Evolutionary conservation across 345 rosid species (phyloP), one percentile per base, ranked within the genome.

Genomic region (Eucalyptus virginea): DNA sequence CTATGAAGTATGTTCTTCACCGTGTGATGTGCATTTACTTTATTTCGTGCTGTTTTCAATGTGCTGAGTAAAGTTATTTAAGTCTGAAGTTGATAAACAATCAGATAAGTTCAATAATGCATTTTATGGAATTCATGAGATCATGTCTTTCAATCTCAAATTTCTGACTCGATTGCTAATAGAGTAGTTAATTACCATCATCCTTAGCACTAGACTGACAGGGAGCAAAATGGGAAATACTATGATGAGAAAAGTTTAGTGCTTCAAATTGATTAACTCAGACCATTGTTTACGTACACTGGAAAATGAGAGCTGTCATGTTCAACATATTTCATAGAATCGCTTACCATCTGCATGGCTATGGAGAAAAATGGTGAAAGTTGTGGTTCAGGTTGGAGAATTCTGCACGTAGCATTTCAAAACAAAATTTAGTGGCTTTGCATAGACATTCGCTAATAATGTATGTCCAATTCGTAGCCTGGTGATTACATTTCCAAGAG

Each of bases 1-100:
- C 96, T 89, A 96, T 91, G 86, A 94, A 94, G 94, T 92, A 95
- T 94, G 99, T 93, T 88, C 45, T 69, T 44, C 42, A 21, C 44
- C 88, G 37, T 34, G 69, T 44, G 24, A 88, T 89, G 51, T 44
- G 40, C 83, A 21, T 87, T 48, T 65, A 11, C 26, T n/a, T 40
- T 48, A 19, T 72, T 69, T 30, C 15, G 24, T 48, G 83, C 83
- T 37, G 30, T 50, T 87, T 40, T 18, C 40, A 3, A 5, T 26
- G 42, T 8, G 50, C 23, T 67, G 37, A 67, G 40, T 67, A n/a
- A 67, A n/a, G 40, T 65, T n/a, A n/a, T 15, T n/a, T 7, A 67
- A n/a, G 40, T 67, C 77, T n/a, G 77, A n/a, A 67, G 21, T n/a
- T 4, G 11, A 67, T n/a, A 15, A 67, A 67, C 77, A 67, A 7